Conservation (phyloP, 2,329 filamentous ascomycete genomes). For the Talaromyces sp. region DNA sequence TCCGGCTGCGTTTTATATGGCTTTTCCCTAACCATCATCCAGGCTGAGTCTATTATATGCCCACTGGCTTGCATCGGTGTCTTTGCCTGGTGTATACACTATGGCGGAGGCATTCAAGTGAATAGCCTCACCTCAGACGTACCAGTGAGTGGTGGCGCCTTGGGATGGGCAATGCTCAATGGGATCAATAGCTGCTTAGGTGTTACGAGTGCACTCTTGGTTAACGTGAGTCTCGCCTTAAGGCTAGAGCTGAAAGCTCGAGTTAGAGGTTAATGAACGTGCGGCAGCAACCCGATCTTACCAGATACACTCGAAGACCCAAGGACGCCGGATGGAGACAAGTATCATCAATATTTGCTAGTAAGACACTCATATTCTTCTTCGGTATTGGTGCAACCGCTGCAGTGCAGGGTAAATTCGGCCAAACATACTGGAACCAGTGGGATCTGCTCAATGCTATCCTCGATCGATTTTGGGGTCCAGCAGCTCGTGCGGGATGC, state of each 20-base stretch:
- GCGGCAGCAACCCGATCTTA: background rate
- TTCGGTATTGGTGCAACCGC: background rate
- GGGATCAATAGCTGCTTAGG: background rate
- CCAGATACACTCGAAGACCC: background rate
- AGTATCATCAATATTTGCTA: background rate
- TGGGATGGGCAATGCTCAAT: background rate
- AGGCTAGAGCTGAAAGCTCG: background rate
- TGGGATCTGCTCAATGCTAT: background rate
- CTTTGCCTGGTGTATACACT: background rate
- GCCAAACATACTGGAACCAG: background rate
- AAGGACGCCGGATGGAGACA: background rate
- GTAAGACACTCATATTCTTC: background rate
- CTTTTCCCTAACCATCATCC: background rate
- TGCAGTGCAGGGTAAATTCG: background rate
- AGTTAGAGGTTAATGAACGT: background rate
- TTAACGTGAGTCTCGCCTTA: background rate
- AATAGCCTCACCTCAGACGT: background rate
- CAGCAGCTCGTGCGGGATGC: background rate
- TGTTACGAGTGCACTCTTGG: background rate
- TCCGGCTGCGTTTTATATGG: background rate
- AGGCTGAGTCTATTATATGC: background rate
- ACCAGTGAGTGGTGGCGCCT: background rate
- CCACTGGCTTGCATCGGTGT: background rate
- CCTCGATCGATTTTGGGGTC: background rate
- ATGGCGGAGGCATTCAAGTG: background rate